Conservation (phyloP, 148 eudicot species). For the Rhododendron ovatum region DNA sequence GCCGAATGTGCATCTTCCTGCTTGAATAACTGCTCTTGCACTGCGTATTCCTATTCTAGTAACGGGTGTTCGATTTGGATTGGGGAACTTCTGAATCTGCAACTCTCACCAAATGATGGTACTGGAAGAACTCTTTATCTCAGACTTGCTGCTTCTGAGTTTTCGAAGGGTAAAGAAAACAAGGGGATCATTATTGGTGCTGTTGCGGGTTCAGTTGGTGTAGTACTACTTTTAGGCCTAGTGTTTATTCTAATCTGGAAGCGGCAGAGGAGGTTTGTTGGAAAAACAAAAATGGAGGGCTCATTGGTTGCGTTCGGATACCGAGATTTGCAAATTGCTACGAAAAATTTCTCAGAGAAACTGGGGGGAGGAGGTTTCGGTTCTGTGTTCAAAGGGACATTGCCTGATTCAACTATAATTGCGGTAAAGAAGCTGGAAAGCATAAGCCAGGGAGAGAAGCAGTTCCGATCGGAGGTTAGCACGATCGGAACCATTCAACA, state of each 20-base stretch:
- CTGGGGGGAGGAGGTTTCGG: constrained; percentile 71
- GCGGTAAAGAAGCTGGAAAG: constrained; percentile 66
- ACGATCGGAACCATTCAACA: constrained; percentile 68
- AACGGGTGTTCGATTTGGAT: too few relatives aligned
- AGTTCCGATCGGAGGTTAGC: constrained; percentile 62
- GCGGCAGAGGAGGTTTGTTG: too few relatives aligned
- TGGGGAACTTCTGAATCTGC: too few relatives aligned
- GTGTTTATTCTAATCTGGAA: too few relatives aligned
- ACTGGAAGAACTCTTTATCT: too few relatives aligned
- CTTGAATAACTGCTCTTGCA: constrained; percentile 34
- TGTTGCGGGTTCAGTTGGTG: too few relatives aligned
- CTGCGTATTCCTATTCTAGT: not conserved
- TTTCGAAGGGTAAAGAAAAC: too few relatives aligned
- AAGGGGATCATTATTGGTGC: too few relatives aligned
- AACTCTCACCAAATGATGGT: too few relatives aligned
- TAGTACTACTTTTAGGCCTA: too few relatives aligned
- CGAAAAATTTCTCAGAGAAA: constrained; percentile 53
- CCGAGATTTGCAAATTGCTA: constrained; percentile 46
- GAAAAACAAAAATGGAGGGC: too few relatives aligned
- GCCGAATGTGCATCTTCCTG: constrained; percentile 28
- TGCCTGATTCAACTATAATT: constrained; percentile 43
- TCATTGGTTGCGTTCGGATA: constrained; percentile 41
- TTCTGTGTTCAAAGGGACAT: constrained; percentile 52
- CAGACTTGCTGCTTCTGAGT: too few relatives aligned
- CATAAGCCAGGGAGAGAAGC: constrained; percentile 57